Evolutionary conservation across 2,329 filamentous ascomycete genomes (phyloP).

Genomic region (Dichotomopilus funicola): DNA sequence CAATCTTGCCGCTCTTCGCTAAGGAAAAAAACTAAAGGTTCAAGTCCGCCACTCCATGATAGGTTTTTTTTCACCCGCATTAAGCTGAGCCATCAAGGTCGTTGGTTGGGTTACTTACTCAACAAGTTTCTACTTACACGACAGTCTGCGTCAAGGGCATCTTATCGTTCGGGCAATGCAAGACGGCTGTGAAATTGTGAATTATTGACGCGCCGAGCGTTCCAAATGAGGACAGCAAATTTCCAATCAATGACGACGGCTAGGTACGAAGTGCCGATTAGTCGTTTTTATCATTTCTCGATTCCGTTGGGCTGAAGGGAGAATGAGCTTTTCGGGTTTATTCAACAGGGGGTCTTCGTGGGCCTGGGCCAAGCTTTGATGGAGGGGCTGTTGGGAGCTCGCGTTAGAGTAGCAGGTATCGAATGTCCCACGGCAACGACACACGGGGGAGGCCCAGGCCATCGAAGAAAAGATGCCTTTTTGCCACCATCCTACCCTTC

Average conservation of each 20-base stretch:
- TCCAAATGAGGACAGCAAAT: background rate
- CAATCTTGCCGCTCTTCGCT: background rate
- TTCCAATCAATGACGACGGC: conserved; percentile 13
- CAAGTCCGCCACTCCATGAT: too few species aligned
- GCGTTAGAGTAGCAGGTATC: conserved; percentile 14
- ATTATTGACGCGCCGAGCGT: background rate
- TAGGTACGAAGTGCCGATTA: conserved; percentile 10
- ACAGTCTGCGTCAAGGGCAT: background rate
- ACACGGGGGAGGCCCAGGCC: conserved; percentile 3
- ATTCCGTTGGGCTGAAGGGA: conserved; percentile 26
- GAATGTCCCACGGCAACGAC: background rate
- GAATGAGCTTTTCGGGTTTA: conserved; percentile 14
- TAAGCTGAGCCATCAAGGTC: too few species aligned
- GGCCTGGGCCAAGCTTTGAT: background rate
- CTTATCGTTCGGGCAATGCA: background rate
- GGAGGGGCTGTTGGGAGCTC: background rate
- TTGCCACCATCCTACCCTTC: background rate
- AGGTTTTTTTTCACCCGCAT: too few species aligned
- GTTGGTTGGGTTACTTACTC: too few species aligned
- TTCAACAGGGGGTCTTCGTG: conserved; percentile 12
- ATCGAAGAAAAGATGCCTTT: background rate
- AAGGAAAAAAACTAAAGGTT: background rate
- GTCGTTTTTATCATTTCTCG: conserved; percentile 27
- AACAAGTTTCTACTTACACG: too few species aligned
- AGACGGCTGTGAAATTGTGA: background rate